A percentile compares a stretch with the other conserved stretches of the same genome.
Conservation (phyloP, 1,284 basidiomycete species). For the Boletus hoseneyae region DNA sequence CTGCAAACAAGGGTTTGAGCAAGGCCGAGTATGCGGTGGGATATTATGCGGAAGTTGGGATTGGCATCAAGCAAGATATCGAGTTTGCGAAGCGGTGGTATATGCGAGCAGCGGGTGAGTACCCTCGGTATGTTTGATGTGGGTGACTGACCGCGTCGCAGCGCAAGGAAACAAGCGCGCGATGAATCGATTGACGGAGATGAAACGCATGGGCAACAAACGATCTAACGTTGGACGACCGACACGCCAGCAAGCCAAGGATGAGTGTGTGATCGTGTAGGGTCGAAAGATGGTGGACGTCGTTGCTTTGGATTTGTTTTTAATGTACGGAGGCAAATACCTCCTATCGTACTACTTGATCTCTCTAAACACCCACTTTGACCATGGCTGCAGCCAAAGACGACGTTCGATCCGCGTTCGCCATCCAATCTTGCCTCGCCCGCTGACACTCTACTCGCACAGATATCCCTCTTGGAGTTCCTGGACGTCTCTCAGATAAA, state of each 20-base stretch:
- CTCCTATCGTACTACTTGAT: conserved; percentile 15
- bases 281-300: conserved; percentile 5
- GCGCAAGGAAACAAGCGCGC: conserved; percentile 94
- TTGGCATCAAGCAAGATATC: conserved; percentile 93
- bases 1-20: conserved; percentile 89
- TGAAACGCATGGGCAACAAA: conserved; percentile 77
- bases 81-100: conserved; percentile 99
- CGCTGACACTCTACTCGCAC: conserved; percentile 8
- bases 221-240: conserved; percentile 74
- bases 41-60: conserved; percentile 97
- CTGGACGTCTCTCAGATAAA: conserved; percentile 62
- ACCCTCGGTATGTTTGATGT: no score
- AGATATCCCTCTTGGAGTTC: conserved; percentile 59
- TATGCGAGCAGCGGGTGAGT: conserved; percentile 91
- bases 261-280: conserved; percentile 85
- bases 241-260: conserved; percentile 87
- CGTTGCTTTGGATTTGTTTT: neutral
- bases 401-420: conserved; percentile 23
- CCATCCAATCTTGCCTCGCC: neutral
- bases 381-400: conserved; percentile 27
- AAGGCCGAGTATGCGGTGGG: conserved; percentile 97
- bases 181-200: conserved; percentile 92
- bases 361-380: neutral
- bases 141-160: conserved; percentile 31
- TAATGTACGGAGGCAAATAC: conserved; percentile 5